Evolutionary conservation across 768 basidiomycete species (phyloP).

Genomic region (Panaeolus cyanescens): DNA sequence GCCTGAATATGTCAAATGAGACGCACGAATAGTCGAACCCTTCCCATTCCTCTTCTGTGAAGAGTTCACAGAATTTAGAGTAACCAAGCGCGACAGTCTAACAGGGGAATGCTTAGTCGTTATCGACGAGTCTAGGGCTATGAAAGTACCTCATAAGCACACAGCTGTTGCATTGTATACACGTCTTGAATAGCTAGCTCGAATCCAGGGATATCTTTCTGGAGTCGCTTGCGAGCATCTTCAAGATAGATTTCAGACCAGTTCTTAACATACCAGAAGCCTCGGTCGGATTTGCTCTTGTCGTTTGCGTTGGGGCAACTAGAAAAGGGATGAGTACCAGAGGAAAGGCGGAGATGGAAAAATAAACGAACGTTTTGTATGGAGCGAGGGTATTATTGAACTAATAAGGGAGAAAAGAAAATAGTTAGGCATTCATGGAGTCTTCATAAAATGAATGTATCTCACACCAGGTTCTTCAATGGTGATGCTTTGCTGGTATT

Average conservation of each 20-base stretch:
- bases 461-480: conserved; percentile 65
- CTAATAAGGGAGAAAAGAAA: conserved; percentile 31
- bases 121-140: too few relatives aligned
- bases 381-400: conserved; percentile 89
- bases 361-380: conserved; percentile 61
- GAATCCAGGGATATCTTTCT: conserved; percentile 59
- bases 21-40: conserved; percentile 86
- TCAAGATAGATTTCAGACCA: conserved; percentile 79
- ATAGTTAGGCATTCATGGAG: neutral
- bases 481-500: conserved; percentile 78
- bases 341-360: neutral
- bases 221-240: conserved; percentile 62
- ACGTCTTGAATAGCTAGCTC: conserved; percentile 67
- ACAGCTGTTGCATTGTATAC: conserved; percentile 79
- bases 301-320: conserved; percentile 66
- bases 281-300: conserved; percentile 55
- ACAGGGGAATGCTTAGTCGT: neutral
- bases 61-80: conserved; percentile 88
- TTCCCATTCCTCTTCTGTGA: conserved; percentile 92
- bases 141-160: conserved; percentile 87
- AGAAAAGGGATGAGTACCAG: neutral
- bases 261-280: conserved; percentile 51
- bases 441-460: conserved; percentile 1
- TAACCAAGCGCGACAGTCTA: conserved; percentile 93
- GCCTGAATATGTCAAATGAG: neutral